Conservation (phyloP, 2,329 filamentous ascomycete species). For the Fusarium anguioides region DNA sequence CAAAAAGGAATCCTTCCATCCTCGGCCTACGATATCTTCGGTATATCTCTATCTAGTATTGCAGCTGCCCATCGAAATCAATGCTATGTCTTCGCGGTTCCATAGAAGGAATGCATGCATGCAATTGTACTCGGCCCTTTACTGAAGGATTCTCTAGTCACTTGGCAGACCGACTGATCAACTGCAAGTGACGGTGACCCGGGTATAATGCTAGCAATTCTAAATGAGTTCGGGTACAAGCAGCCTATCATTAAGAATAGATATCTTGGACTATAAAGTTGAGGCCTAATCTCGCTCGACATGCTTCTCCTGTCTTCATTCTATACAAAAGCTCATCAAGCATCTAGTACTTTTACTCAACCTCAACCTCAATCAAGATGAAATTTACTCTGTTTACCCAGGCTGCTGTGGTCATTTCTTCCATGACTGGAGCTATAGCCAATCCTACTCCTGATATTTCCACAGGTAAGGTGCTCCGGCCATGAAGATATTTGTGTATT, state of each 20-base stretch:
- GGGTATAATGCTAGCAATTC: not conserved
- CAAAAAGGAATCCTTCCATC: not conserved
- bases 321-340: not conserved
- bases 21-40: not conserved
- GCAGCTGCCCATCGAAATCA: not conserved
- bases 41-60: not conserved
- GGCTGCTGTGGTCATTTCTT: not conserved
- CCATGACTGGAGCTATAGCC: not conserved
- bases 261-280: not conserved
- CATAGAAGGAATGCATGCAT: not conserved
- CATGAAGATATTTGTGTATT: accelerated
- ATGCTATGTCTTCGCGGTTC: accelerated
- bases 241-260: accelerated
- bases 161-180: not conserved
- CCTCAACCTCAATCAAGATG: not conserved
- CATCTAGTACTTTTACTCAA: not conserved
- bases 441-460: not conserved
- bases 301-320: not conserved
- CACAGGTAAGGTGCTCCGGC: not conserved
- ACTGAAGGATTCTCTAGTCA: not conserved
- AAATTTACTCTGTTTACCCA: not conserved
- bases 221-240: not conserved
- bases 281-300: accelerated
- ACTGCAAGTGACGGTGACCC: not conserved
- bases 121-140: not conserved